Base-by-base conservation (phyloP, 495 filamentous ascomycete species). In the Pyrenopolyporus hunteri region DNA sequence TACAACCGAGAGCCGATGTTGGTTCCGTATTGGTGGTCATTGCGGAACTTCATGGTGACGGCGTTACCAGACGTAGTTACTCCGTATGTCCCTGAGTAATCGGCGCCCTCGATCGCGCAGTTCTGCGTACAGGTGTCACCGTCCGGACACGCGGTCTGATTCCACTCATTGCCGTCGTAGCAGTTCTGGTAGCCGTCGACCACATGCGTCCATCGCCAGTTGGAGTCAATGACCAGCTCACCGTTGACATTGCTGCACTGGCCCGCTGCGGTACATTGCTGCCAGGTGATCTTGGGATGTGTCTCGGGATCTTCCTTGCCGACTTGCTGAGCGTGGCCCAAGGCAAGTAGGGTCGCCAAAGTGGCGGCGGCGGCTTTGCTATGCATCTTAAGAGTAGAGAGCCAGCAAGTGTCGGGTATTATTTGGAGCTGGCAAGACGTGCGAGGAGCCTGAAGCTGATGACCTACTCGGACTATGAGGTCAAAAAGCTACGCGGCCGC, bases 201-300 rank as follows among this genome's bases (percentile, higher is more conserved):
- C n/a, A 62, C 42, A 69, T 81, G 78, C 48, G 71, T 70, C 78
- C 78, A 80, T 39, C 78, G 78, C 78, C 78, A 81, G 74, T 81
- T 81, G 70, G 78, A 67, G 44, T 81, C 78, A 50, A 81, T 66
- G 60, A 74, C 75, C 35, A 81, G 47, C 57, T 75, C 69, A 17
- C 67, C 74, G 37, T 69, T 50, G 31, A 73, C 65, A 40, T 40
- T 73, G 42, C 62, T 68, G 75, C 84, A 87, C 65, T 66, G 74
- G 49, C 82, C 82, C 31, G 69, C 60, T 13, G 66, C 63, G 5
- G 77, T 77, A 71, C 84, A 87, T 43, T 73, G 78, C 49, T 78
- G 72, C 83, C 83, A 86, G 62, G 70, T 76, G 61, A 87, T 57
- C 48, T 76, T 69, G 19, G 85, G 85, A 57, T 85, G 83, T 6